Conservation (phyloP, 345 rosid species). For the Gossypium longicalyx region DNA sequence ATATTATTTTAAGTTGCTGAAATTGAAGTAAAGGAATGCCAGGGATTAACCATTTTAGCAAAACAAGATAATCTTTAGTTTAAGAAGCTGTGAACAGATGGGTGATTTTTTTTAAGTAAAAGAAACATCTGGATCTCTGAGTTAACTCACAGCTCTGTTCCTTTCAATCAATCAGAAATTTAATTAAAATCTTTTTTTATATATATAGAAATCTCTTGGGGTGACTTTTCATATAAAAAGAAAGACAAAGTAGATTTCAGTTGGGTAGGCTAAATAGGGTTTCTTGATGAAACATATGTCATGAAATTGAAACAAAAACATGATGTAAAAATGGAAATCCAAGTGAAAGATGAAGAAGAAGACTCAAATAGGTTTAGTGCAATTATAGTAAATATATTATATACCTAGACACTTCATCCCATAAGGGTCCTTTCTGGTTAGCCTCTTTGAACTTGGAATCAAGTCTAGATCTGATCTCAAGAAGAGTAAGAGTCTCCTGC, state of each 20-base stretch:
- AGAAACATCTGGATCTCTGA: background rate
- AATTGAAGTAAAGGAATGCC: background rate
- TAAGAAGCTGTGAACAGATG: background rate
- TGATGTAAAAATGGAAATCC: background rate
- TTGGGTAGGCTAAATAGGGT: background rate
- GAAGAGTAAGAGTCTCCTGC: slow-evolving; percentile 72
- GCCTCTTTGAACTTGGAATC: slow-evolving; percentile 71
- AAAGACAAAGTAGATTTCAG: background rate
- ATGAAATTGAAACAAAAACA: background rate
- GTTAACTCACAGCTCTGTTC: slow-evolving; percentile 7
- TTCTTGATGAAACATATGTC: no score
- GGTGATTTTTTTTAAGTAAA: background rate
- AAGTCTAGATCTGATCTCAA: slow-evolving; percentile 74
- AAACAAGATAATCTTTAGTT: background rate
- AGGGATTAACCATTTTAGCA: background rate
- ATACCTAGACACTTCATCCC: slow-evolving; percentile 74
- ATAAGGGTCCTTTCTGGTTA: slow-evolving; percentile 59
- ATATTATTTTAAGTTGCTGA: background rate
- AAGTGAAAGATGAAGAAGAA: background rate
- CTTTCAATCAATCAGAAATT: slow-evolving; percentile 12
- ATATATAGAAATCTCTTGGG: background rate
- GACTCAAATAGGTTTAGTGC: background rate
- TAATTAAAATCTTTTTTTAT: background rate
- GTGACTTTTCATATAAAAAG: background rate
- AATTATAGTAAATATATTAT: background rate